A percentile compares a stretch with the other conserved stretches of the same genome.
Evolutionary conservation across 2,329 filamentous ascomycete species (phyloP).

Genomic region (Fusarium coffeatum): DNA sequence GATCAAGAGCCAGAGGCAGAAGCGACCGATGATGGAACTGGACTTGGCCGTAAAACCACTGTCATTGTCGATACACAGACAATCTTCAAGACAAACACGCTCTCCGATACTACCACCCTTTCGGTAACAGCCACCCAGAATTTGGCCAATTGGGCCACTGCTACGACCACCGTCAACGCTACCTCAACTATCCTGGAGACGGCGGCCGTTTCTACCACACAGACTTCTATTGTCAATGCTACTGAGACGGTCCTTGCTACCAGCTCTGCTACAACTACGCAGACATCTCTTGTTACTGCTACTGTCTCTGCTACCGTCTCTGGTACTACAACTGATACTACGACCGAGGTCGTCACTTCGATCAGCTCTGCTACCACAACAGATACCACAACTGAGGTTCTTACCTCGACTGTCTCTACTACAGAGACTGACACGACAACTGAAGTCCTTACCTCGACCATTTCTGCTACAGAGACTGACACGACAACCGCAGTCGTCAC

Average conservation of each 20-base stretch:
- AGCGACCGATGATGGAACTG: neutral
- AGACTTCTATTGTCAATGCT: neutral
- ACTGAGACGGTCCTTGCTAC: neutral
- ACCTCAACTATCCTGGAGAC: neutral
- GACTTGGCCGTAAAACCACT: neutral
- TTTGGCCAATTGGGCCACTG: neutral
- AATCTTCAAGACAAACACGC: neutral
- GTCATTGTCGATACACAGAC: neutral
- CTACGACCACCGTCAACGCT: neutral
- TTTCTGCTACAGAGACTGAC: neutral
- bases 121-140: neutral
- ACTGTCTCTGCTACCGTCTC: neutral
- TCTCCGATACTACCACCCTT: neutral
- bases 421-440: neutral
- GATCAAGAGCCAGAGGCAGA: no score
- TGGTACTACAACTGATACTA: neutral
- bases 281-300: neutral
- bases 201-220: neutral
- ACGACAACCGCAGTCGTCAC: neutral
- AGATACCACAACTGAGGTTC: neutral
- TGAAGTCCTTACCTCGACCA: neutral
- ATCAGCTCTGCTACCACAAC: neutral
- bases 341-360: neutral
- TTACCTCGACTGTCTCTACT: neutral
- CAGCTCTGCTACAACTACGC: neutral